Base-by-base conservation (phyloP, 2,329 filamentous ascomycete genomes). In the Paraconiothyrium brasiliense region DNA sequence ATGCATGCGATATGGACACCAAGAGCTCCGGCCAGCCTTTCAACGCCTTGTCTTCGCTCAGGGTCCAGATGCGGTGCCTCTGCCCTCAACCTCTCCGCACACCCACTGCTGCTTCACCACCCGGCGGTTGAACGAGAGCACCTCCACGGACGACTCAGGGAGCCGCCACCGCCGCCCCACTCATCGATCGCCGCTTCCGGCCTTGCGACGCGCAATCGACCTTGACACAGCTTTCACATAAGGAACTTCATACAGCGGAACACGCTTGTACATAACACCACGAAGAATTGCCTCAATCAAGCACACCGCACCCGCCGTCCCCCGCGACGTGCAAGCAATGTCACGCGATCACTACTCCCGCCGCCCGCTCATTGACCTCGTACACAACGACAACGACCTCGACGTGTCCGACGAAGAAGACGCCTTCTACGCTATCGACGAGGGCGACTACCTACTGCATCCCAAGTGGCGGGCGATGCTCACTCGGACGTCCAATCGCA, bases 371-470 rank as follows among this genome's bases (percentile, higher is more conserved):
- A 71, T 77, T 65, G 73, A 76, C 59, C 64, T 70, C 43, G 74
- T 75, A 41, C 70, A 73, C 37, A 61, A 70, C 59, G 58, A 71
- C 51, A 57, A 71, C 56, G 58, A 71, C 48, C 64, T 77, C 60
- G 76, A 78, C 63, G 77, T 79, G 50, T 75, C 78, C 14, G 78
- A 81, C 57, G 76, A 78, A 69, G 76, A 79, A 64, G 73, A 77
- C 32, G 68, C 68, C 44, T 77, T 76, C 69, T 79, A 78, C 67
- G 65, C 63, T 57, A 65, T 69, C 59, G 77, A 79, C 54, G 74
- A 78, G 37, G 63, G 68, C 61, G 71, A 75, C 47, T 73, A 70
- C 52, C 67, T 76, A 37, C 67, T 78, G 39, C 65, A 70, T 7
- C 73, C 72, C n/a, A 74, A 75, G 62, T 70, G 72, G 68, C 72